Evolutionary conservation across 208 protist species (phyloP), one percentile per base, ranked within the genome.

Genomic region (Novymonas esmeraldas): DNA sequence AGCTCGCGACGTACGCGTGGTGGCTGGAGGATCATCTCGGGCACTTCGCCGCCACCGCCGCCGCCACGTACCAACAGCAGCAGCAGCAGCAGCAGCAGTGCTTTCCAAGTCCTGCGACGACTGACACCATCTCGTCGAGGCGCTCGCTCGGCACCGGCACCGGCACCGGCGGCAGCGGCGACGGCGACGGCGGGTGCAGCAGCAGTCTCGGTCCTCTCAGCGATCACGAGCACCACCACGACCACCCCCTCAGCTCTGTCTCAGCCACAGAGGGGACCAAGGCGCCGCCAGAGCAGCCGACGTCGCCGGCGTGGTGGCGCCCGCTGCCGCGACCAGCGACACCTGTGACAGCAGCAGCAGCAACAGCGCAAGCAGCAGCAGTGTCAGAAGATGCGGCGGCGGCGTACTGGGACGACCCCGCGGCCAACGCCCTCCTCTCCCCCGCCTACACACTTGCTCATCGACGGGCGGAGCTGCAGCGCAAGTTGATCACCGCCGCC

Each of bases 1-100:
- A 67, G 16, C 73, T 84, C 28, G 29, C 67, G 11, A 36, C 36
- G 44, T 89, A 85, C 60, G 75, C 79, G 67, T 64, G 57, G 41
- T 89, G 70, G 68, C 69, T 93, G 29, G 82, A 93, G 52, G 55
- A 64, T 7, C 73, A 89, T 52, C 75, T 90, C 13, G 57, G 65
- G 54, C 36, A 73, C 67, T 78, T 79, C 44, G 63, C 70, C 0
- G 42, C 54, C 38, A 7, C 39, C 44, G 63, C 70, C 0, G 42
- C 54, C 38, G 14, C 39, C 6, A 13, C n/a, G 24, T 16, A 22
- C 39, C 36, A 55, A 29, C 50, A 60, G 42, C 33, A 34, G 34
- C 42, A 34, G 28, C 56, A 28, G 36, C 36, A 41, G 11, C 36
- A 41, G 11, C 39, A 5, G 36, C 11, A 5, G 36, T 41, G 36